Base-by-base conservation (phyloP, 345 rosid species). In the Turnera subulata region DNA sequence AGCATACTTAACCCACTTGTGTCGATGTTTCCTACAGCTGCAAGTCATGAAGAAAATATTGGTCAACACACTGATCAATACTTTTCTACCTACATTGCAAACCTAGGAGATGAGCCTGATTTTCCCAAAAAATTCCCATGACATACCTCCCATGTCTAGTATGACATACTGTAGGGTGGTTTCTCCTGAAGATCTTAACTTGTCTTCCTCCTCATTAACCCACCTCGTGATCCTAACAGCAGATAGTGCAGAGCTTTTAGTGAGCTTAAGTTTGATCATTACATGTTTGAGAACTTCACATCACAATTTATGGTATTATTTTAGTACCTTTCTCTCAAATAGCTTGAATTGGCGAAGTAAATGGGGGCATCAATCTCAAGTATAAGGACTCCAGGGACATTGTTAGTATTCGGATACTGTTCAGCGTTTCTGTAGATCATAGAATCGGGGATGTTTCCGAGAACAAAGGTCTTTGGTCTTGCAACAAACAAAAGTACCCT, bases 1-100 rank as follows among this genome's bases (percentile, higher is more conserved):
- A 91, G 73, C 98, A 86, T 91, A 82, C 96, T 77, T 59, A 91
- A 68, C 18, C 98, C 98, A 62, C 98, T 91, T 23, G 98, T 84
- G 73, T 91, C 98, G 25, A 88, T 91, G 77, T 83, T 87, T 21
- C 96, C 95, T 59, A 91, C 88, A 59, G 83, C 95, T 91, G 79
- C 15, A 55, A 32, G 42, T 19, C 18, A 11, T 12, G 33, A 51
- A 25, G 2, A 29, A 51, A 51, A 29, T 29, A 29, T 29, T 29
- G 35, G 35, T 29, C 8, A 29, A n/a, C n/a, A n/a, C n/a, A n/a
- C n/a, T n/a, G n/a, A 16, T 26, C 17, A 25, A 14, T 15, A 5
- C 19, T 33, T 22, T 35, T 29, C 35, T 29, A 8, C 35, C 35
- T 3, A 29, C 5, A 8, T 29, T 29, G 56, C 60, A 23, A 15